A percentile compares a stretch with the other conserved stretches of the same genome.
These are phyloP conservation scores for Uncinocarpus reesii DNA, from an alignment of 2,329 filamentous ascomycete genomes.

Conservation along the genomic window DNA sequence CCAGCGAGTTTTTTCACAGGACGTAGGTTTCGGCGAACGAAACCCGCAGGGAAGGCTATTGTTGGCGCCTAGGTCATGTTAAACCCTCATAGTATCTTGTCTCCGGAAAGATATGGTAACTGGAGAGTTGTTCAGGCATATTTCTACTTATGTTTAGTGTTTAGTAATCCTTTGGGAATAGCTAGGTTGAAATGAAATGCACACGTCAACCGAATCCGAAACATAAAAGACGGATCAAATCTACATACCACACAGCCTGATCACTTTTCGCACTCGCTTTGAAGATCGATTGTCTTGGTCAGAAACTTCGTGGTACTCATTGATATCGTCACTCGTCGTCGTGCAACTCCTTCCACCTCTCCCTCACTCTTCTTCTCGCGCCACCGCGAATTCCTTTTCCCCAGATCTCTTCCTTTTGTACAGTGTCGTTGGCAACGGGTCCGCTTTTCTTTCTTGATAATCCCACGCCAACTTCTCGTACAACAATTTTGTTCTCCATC, in stretches of 20 bases:
- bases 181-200: too few relatives aligned
- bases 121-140: not conserved
- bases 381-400: constrained; percentile 34
- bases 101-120: not conserved
- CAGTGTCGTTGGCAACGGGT: not conserved
- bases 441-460: constrained; percentile 1
- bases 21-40: constrained; percentile 36
- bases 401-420: constrained; percentile 31
- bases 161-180: too few relatives aligned
- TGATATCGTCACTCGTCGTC: not conserved
- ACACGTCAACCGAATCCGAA: too few relatives aligned
- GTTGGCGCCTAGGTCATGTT: constrained; percentile 17
- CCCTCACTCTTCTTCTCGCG: constrained; percentile 32
- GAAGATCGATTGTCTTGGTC: too few relatives aligned
- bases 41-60: constrained; percentile 31
- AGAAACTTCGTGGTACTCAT: too few relatives aligned
- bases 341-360: constrained; percentile 29
- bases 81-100: not conserved
- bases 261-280: too few relatives aligned
- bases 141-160: too few relatives aligned
- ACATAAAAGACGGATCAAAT: too few relatives aligned
- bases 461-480: constrained; percentile 17
- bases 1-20: constrained; percentile 59
- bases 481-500: constrained; percentile 30
- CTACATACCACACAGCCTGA: too few relatives aligned